Conservation (phyloP, 306 rosid species). For the Gillenia trifoliata region DNA sequence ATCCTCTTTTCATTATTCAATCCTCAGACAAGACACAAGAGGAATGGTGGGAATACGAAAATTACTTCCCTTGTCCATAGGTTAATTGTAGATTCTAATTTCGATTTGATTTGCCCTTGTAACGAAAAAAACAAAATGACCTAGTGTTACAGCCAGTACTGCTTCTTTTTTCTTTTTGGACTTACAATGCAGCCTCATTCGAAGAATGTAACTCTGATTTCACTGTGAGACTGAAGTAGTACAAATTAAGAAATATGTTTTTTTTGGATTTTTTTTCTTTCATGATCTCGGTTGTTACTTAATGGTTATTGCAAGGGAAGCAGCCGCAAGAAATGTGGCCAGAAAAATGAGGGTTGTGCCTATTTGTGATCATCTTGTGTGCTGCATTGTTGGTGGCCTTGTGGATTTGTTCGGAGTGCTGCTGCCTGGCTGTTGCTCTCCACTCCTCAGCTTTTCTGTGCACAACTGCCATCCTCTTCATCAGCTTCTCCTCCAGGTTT, state of each 20-base stretch:
- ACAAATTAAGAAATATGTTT: background rate
- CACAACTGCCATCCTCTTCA: slow-evolving; percentile 80
- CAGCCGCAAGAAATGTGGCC: slow-evolving; percentile 74
- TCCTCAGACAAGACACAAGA: too few relatives aligned
- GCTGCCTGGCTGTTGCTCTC: slow-evolving; percentile 66
- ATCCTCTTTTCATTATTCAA: too few relatives aligned
- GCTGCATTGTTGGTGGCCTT: slow-evolving; percentile 56
- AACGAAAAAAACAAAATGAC: too few relatives aligned
- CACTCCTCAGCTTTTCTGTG: slow-evolving; percentile 87
- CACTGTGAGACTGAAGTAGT: slow-evolving; percentile 3
- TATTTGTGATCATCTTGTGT: slow-evolving; percentile 42
- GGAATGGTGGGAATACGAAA: too few relatives aligned
- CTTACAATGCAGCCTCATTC: background rate
- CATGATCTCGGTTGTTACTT: background rate
- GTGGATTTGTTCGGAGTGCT: slow-evolving; percentile 66
- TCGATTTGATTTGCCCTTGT: too few relatives aligned
- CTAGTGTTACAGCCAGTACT: background rate
- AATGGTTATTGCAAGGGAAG: slow-evolving; percentile 63
- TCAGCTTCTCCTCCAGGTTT: slow-evolving; percentile 85
- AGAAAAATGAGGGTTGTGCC: slow-evolving; percentile 40
- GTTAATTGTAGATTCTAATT: too few relatives aligned
- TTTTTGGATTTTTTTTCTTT: background rate
- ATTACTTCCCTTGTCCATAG: too few relatives aligned
- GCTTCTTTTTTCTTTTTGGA: background rate
- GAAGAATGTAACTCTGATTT: background rate